phyloP scores from a whole-genome alignment of 2,329 filamentous ascomycete species.

The Zymoseptoria pseudotritici region DNA sequence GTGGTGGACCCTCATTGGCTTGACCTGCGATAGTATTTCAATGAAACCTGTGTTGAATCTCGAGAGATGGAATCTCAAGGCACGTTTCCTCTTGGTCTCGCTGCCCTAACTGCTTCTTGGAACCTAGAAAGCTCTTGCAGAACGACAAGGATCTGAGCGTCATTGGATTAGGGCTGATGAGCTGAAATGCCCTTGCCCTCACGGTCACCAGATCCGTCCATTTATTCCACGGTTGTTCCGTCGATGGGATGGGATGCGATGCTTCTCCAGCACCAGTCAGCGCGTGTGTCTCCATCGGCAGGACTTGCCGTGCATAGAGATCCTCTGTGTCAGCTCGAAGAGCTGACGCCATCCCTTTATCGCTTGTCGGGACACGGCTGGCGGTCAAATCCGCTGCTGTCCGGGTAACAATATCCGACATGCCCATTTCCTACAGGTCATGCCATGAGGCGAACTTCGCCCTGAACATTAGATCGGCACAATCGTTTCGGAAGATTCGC shows the following conservation, averaged over 20 bases:
- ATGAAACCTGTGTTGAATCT: no score
- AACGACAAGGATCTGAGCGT: not conserved
- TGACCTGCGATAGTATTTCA: no score
- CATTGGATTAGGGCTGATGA: not conserved
- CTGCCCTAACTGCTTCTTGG: not conserved
- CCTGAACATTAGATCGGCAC: no score
- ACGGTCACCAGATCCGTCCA: not conserved
- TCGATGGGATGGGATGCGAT: not conserved
- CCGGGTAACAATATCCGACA: no score
- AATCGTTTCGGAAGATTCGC: no score
- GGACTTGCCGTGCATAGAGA: not conserved
- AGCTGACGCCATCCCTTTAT: not conserved
- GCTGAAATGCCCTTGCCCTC: not conserved
- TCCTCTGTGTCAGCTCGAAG: not conserved
- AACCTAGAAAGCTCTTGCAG: not conserved
- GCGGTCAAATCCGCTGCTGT: no score
- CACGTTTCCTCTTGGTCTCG: no score
- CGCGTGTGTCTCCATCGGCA: not conserved
- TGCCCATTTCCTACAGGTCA: no score
- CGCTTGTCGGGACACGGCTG: no score
- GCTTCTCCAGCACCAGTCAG: not conserved
- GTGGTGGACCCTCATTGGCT: no score
- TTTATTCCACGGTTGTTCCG: not conserved
- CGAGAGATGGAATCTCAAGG: no score
- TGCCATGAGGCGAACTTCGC: no score